Evolutionary conservation across 2,329 filamentous ascomycete species (phyloP).

Genomic region (Delphinella strobiligena): DNA sequence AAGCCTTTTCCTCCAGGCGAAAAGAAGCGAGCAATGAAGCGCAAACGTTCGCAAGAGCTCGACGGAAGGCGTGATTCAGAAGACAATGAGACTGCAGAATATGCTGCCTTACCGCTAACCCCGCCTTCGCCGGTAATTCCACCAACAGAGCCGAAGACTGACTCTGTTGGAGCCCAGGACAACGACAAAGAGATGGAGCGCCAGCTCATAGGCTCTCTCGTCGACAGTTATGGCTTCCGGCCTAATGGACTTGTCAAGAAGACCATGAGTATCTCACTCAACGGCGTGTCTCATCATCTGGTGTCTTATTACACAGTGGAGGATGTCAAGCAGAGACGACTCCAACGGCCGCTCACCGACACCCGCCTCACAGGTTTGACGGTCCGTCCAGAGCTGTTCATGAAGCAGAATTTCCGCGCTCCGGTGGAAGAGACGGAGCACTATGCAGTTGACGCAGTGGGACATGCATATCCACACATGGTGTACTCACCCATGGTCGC

Average conservation of each 20-base stretch:
- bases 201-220: slow-evolving; percentile 64
- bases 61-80: slow-evolving; percentile 31
- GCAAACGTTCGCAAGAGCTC: slow-evolving; percentile 42
- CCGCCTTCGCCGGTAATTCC: slow-evolving; percentile 20
- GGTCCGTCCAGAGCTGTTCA: slow-evolving; percentile 24
- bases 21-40: slow-evolving; percentile 74
- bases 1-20: slow-evolving; percentile 68
- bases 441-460: slow-evolving; percentile 21
- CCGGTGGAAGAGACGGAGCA: slow-evolving; percentile 26
- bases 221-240: slow-evolving; percentile 87
- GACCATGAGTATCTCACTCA: slow-evolving; percentile 69
- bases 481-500: slow-evolving; percentile 18
- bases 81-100: slow-evolving; percentile 15
- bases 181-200: slow-evolving; percentile 39
- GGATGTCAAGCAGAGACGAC: slow-evolving; percentile 54
- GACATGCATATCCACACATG: slow-evolving; percentile 22
- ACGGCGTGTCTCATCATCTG: slow-evolving; percentile 68
- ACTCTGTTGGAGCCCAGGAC: slow-evolving; percentile 10
- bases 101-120: slow-evolving; percentile 19
- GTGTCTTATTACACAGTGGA: slow-evolving; percentile 81
- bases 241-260: slow-evolving; percentile 77
- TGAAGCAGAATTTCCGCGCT: slow-evolving; percentile 27
- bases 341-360: slow-evolving; percentile 48
- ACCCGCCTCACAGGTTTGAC: slow-evolving; percentile 25
- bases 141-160: slow-evolving; percentile 18